phyloP scores from a whole-genome alignment of 2,329 filamentous ascomycete genomes.

The Botrytis squamosa region DNA sequence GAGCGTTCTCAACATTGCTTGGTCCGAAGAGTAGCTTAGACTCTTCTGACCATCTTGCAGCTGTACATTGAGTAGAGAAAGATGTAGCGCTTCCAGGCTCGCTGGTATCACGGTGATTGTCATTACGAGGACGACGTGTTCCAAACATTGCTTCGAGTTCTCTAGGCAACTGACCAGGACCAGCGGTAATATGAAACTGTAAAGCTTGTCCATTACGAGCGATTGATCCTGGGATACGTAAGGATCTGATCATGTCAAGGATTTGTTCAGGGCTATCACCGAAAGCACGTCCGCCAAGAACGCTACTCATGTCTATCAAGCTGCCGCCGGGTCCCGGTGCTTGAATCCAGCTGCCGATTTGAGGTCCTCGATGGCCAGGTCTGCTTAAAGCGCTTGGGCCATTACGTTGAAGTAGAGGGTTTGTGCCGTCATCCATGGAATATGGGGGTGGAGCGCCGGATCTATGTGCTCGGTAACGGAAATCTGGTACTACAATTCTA shows the following conservation, averaged over 20 bases:
- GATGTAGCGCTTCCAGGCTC: slow-evolving; percentile 38
- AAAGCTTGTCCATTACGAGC: slow-evolving; percentile 52
- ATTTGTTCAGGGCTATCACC: slow-evolving; percentile 37
- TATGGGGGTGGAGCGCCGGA: slow-evolving; percentile 49
- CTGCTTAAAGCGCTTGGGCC: slow-evolving; percentile 42
- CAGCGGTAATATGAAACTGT: slow-evolving; percentile 58
- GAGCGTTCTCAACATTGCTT: slow-evolving; percentile 65
- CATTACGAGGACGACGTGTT: slow-evolving; percentile 30
- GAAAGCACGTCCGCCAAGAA: slow-evolving; percentile 36
- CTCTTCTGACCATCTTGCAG: slow-evolving; percentile 83
- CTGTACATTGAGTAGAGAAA: slow-evolving; percentile 71
- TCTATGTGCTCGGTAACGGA: slow-evolving; percentile 51
- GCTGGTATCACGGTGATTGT: slow-evolving; percentile 31
- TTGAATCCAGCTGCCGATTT: slow-evolving; percentile 54
- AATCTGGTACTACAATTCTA: slow-evolving; percentile 37
- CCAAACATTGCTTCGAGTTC: slow-evolving; percentile 50
- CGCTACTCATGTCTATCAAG: slow-evolving; percentile 35
- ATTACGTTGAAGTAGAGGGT: slow-evolving; percentile 76
- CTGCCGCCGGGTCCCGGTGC: slow-evolving; percentile 41
- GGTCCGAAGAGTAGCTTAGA: slow-evolving; percentile 79
- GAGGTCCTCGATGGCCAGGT: slow-evolving; percentile 49
- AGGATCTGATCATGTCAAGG: slow-evolving; percentile 38
- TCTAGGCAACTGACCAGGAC: slow-evolving; percentile 49
- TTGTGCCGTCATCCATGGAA: slow-evolving; percentile 74
- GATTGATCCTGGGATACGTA: slow-evolving; percentile 37